phyloP scores from a whole-genome alignment of 768 basidiomycete genomes.

The Chalciporus piperatus region DNA sequence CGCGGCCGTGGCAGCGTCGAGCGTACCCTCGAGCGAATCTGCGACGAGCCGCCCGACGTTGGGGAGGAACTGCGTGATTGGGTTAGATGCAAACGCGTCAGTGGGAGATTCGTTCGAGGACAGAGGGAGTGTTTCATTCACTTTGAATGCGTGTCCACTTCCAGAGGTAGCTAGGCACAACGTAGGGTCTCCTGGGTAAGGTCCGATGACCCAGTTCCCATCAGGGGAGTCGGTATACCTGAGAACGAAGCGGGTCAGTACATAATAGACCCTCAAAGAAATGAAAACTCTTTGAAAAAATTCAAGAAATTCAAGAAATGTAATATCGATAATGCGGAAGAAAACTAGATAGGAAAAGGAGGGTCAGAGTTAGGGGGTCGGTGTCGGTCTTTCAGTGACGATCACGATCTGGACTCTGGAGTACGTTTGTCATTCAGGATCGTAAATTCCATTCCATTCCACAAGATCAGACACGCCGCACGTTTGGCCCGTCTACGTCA shows the following conservation, averaged over 20 bases:
- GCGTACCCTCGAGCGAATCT: conserved; percentile 63
- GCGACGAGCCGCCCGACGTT: conserved; percentile 76
- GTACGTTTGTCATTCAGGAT: neutral
- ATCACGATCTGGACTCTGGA: neutral
- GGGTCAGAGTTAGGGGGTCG: conserved; percentile 9
- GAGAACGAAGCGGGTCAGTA: neutral
- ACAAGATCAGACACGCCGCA: neutral
- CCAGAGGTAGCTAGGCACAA: conserved; percentile 84
- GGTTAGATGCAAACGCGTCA: neutral
- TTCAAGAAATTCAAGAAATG: conserved; percentile 5
- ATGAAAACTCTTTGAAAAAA: neutral
- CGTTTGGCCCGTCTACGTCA: neutral
- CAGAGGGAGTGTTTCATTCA: conserved; percentile 19
- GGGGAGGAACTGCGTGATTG: conserved; percentile 69
- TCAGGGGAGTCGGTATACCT: conserved; percentile 92
- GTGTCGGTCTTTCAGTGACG: neutral
- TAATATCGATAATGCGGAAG: neutral
- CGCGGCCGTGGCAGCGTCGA: conserved; percentile 46
- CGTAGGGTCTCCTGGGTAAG: conserved; percentile 52
- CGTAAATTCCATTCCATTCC: neutral
- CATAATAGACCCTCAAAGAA: no score
- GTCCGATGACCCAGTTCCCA: conserved; percentile 87
- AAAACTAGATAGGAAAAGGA: neutral
- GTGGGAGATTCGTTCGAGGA: neutral
- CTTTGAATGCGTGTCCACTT: conserved; percentile 89